Evolutionary conservation across 371 early-diverging fungal genomes (phyloP).

Genomic region (Rhizopus sp.): DNA sequence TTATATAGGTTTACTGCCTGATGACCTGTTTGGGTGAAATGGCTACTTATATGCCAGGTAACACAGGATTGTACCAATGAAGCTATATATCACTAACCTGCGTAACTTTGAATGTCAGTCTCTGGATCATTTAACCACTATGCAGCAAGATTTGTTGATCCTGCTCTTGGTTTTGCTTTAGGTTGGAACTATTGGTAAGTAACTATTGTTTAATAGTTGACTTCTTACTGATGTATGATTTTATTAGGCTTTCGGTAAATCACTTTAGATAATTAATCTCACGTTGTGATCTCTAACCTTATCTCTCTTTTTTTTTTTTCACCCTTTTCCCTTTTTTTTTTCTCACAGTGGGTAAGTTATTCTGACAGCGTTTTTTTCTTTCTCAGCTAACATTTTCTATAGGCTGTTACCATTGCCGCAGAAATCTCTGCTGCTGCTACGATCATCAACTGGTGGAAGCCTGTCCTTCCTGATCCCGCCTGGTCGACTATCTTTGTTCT

Average conservation of each 20-base stretch:
- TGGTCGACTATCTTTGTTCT: slow-evolving; percentile 64
- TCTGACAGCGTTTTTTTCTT: neutral
- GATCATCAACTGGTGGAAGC: slow-evolving; percentile 76
- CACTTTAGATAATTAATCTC: neutral
- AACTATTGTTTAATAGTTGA: slow-evolving; percentile 6
- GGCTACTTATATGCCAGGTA: slow-evolving; percentile 68
- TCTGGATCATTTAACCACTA: slow-evolving; percentile 86
- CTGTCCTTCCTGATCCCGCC: slow-evolving; percentile 52
- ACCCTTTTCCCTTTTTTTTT: neutral
- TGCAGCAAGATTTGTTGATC: slow-evolving; percentile 84
- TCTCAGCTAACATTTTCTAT: slow-evolving; percentile 1
- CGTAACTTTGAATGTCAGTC: slow-evolving; percentile 29
- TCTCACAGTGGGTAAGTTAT: slow-evolving; percentile 31
- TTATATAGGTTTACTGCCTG: slow-evolving; percentile 71
- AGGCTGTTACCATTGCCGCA: slow-evolving; percentile 31
- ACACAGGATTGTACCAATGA: neutral
- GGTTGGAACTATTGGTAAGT: slow-evolving; percentile 84
- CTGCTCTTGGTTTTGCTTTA: slow-evolving; percentile 78
- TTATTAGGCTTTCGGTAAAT: slow-evolving; percentile 35
- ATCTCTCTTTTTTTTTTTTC: slow-evolving; percentile 5
- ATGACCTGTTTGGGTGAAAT: slow-evolving; percentile 85
- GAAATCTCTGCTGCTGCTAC: slow-evolving; percentile 81
- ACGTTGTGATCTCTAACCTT: slow-evolving; percentile 1
- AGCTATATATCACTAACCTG: neutral
- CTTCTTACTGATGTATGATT: slow-evolving; percentile 22